Base-by-base conservation (phyloP, 495 filamentous ascomycete genomes). In the Penicillium malachiteum region DNA sequence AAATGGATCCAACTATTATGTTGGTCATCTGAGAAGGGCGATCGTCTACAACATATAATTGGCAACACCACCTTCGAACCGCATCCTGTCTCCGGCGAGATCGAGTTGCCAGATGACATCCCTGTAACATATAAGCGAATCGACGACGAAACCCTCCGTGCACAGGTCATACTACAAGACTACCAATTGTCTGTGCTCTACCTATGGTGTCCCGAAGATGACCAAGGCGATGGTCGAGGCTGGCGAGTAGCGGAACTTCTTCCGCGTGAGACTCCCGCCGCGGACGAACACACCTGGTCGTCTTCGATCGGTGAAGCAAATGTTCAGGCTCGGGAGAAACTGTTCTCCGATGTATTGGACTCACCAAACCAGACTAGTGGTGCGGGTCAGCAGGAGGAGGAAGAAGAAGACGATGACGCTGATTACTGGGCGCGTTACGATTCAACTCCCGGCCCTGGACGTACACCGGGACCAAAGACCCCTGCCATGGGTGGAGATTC, bases 401-500 rank as follows among this genome's bases (percentile, higher is more conserved):
- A 90, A 13, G 90, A 95, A 32, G 91, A 96, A 52, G 92, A 90
- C 14, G 90, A 95, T 31, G 92, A 96, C 55, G 92, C 92, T 57
- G 89, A 85, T 60, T 98, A 97, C 71, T 98, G 94, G 94, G 90
- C 86, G 31, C 86, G 87, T 57, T 98, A 98, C 67, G 94, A 97
- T 75, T 83, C 85, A 8, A 94, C 91, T 10, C 89, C 90, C 1
- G 83, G 83, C 7, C 89, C 90, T 1, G 83, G 83, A 7, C 79
- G 84, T 34, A 93, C 91, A 16, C 93, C 93, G 6, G 84, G 84
- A 1, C 70, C 74, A 0, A 86, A 88, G 52, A 86, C 86, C 10
- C 83, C 85, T 1, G 83, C 83, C 21, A 26, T 26, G 21, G 1
- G 82, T 85, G 1, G 60, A 59, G 14, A 48, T 53, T 37, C 50